Evolutionary conservation across 163 green algal genomes (phyloP).

Genomic region (Chloroidium sp.): DNA sequence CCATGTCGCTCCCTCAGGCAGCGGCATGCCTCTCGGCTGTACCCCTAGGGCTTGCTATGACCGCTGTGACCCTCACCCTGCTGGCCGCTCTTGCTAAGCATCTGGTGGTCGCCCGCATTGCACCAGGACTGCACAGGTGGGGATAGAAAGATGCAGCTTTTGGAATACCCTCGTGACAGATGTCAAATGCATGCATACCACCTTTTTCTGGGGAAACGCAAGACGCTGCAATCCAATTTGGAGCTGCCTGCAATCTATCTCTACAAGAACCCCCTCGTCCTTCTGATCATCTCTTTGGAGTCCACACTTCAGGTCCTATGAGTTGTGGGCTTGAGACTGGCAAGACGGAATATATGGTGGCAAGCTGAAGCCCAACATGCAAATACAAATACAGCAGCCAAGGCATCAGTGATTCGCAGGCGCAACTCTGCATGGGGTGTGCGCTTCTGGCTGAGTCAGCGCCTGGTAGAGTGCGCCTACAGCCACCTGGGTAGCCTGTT

Average conservation of each 20-base stretch:
- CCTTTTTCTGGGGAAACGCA: background rate
- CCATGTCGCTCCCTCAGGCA: background rate
- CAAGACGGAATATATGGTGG: too few species aligned
- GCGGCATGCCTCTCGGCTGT: conserved; percentile 3
- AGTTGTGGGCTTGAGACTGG: background rate
- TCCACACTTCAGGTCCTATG: background rate
- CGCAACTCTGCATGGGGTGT: background rate
- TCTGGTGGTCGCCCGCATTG: background rate
- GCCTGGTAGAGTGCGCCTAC: background rate
- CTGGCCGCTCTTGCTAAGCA: conserved; percentile 1
- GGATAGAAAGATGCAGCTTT: background rate
- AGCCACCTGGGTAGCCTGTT: background rate
- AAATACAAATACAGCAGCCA: background rate
- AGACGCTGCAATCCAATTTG: background rate
- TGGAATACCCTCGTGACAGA: background rate
- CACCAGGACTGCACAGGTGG: conserved; percentile 1
- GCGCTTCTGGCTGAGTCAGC: background rate
- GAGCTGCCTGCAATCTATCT: background rate
- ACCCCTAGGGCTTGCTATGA: background rate
- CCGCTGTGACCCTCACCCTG: background rate
- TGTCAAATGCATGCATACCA: background rate
- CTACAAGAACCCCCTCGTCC: background rate
- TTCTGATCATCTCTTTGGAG: background rate
- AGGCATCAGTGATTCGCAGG: background rate
- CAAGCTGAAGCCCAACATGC: too few species aligned